These are phyloP conservation scores for Globisporangium mamillatum DNA, from an alignment of 352 stramenopile species.

Conservation along the genomic window DNA sequence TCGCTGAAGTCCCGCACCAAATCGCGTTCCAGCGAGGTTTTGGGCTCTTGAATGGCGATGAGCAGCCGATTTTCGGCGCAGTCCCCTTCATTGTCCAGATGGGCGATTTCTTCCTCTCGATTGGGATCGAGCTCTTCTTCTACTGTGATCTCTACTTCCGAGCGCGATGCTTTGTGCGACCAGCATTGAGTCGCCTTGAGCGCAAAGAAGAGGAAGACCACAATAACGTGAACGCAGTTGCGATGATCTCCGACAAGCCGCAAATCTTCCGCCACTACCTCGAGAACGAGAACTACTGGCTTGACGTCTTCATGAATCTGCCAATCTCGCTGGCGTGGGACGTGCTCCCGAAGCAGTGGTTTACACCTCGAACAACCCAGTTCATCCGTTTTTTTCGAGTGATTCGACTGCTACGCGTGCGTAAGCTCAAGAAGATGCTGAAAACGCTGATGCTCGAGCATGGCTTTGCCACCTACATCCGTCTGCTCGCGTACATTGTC, in stretches of 20 bases:
- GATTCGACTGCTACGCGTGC: constrained; percentile 45
- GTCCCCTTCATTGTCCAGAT: constrained; percentile 38
- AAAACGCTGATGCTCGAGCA: constrained; percentile 39
- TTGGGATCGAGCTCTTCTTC: constrained; percentile 62
- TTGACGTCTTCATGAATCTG: constrained; percentile 31
- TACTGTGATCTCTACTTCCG: constrained; percentile 47
- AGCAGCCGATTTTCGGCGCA: constrained; percentile 20
- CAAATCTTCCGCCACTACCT: constrained; percentile 38
- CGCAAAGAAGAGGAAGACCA: constrained; percentile 17
- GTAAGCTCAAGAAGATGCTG: constrained; percentile 31
- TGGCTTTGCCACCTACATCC: constrained; percentile 34
- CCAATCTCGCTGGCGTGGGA: constrained; percentile 62
- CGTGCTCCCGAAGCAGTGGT: constrained; percentile 40
- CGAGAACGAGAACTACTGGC: constrained; percentile 33
- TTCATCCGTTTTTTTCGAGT: constrained; percentile 38
- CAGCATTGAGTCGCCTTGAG: constrained; percentile 17
- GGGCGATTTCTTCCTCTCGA: constrained; percentile 27
- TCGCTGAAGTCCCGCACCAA: constrained; percentile 43
- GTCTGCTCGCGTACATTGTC: constrained; percentile 50
- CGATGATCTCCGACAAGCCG: constrained; percentile 15
- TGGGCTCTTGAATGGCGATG: constrained; percentile 31
- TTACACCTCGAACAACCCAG: constrained; percentile 25
- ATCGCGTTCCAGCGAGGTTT: constrained; percentile 47
- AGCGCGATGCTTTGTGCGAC: constrained; percentile 37
- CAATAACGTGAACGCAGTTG: constrained; percentile 15